These are phyloP conservation scores for Umbelopsis sp. DNA, from an alignment of 371 early-diverging fungal genomes.

Conservation along the genomic window DNA sequence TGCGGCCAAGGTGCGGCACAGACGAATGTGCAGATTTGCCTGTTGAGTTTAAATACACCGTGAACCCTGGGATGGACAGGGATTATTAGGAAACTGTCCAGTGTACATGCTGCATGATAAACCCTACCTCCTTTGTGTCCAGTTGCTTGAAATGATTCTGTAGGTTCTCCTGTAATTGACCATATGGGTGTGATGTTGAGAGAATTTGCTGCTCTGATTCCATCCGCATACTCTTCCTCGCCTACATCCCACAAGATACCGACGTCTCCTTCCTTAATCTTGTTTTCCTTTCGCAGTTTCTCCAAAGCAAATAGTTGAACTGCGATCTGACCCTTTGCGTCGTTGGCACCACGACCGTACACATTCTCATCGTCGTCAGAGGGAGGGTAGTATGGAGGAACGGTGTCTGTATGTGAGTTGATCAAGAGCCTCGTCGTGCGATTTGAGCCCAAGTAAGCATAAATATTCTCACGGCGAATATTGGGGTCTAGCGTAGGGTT, in stretches of 20 bases:
- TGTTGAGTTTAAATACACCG: neutral
- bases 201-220: slow-evolving; percentile 47
- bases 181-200: slow-evolving; percentile 27
- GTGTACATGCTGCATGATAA: slow-evolving; percentile 30
- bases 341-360: slow-evolving; percentile 49
- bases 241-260: slow-evolving; percentile 49
- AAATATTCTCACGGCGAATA: slow-evolving; percentile 40
- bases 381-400: slow-evolving; percentile 47
- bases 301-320: slow-evolving; percentile 47
- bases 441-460: slow-evolving; percentile 36
- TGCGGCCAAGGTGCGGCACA: slow-evolving; percentile 45
- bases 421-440: slow-evolving; percentile 38
- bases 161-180: slow-evolving; percentile 37
- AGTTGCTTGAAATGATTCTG: slow-evolving; percentile 43
- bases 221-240: slow-evolving; percentile 51
- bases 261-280: slow-evolving; percentile 45
- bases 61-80: neutral
- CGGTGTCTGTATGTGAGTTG: slow-evolving; percentile 51
- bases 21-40: slow-evolving; percentile 37
- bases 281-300: slow-evolving; percentile 43
- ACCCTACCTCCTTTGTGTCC: slow-evolving; percentile 53
- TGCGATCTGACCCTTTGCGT: slow-evolving; percentile 52
- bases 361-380: slow-evolving; percentile 47
- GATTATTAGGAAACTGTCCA: slow-evolving; percentile 36
- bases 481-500: slow-evolving; percentile 21